Evolutionary conservation across 2,329 filamentous ascomycete genomes (phyloP), one percentile per base, ranked within the genome.

Genomic region (Trichoderma atroviride): DNA sequence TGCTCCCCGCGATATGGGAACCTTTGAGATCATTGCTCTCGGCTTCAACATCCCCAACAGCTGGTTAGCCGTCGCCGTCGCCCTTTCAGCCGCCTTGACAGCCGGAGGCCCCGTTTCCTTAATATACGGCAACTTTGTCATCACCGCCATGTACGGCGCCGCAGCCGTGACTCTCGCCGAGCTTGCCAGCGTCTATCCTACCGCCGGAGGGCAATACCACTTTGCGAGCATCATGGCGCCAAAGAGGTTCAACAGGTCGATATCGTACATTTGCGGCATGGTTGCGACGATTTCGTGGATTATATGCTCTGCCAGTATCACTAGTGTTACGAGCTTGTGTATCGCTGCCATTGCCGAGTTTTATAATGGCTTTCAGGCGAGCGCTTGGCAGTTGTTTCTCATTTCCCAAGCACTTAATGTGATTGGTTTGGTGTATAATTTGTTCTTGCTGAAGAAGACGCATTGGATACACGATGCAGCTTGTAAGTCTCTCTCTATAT

Each of bases 151-250:
- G 19, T 72, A 70, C n/a, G 4, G 31, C 14, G 47, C 69, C 16
- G 73, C 76, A 14, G 75, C 74, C 1, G 60, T 78, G 14, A 78
- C 74, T n/a, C 74, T 81, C 72, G 79, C 78, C 3, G 80, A 82
- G 71, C 74, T 80, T 3, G 76, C 77, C 5, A 76, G 75, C 29
- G 77, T 77, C 3, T 81, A 79, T 47, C 78, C 79, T 0, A 80
- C 79, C 4, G 79, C 79, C 0, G 79, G 80, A 2, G 80, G 79
- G 3, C 79, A 81, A 58, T 81, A 81, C 66, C 78, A 81, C 31
- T 81, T 78, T 75, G 77, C 78, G 1, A 75, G 73, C 16, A 77
- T 79, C 7, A 69, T 77, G 22, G 73, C 74, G 5, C 75, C 76
- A 37, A 74, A 71, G 40, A 70, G 63, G 52, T 72, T 70, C 67